Conservation (phyloP, 192 early-diverging fungal genomes). For the Entomortierella beljakovae region DNA sequence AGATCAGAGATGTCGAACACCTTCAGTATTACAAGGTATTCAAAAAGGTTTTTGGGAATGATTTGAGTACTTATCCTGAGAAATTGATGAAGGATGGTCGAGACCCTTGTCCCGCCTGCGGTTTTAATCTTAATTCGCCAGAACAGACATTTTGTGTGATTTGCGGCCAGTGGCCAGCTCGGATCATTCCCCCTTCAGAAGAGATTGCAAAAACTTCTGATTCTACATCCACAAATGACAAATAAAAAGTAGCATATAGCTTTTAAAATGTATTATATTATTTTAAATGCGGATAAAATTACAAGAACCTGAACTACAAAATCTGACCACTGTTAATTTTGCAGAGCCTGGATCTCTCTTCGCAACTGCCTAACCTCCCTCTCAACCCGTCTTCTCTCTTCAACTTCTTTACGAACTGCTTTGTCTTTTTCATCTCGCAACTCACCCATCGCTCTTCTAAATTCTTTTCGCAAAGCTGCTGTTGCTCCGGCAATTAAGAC, state of each 20-base stretch:
- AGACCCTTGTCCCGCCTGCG: constrained; percentile 72
- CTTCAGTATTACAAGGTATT: constrained; percentile 71
- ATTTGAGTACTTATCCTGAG: constrained; percentile 21
- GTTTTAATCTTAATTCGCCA: constrained; percentile 63
- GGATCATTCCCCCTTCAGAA: constrained; percentile 41
- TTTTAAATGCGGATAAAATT: neutral
- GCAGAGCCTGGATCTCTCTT: constrained; percentile 50
- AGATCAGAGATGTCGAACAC: constrained; percentile 72
- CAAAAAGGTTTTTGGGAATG: constrained; percentile 54
- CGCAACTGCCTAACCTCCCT: constrained; percentile 54
- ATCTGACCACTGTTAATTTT: constrained; percentile 11
- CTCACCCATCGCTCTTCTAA: constrained; percentile 63
- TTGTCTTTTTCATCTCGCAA: constrained; percentile 63
- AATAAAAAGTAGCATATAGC: neutral
- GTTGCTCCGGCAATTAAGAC: constrained; percentile 49
- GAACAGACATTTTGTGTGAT: constrained; percentile 71
- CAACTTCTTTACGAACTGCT: constrained; percentile 55
- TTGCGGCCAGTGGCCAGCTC: constrained; percentile 74
- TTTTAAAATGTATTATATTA: neutral
- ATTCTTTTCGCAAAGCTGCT: constrained; percentile 64
- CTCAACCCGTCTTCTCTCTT: constrained; percentile 62
- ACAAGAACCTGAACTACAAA: neutral
- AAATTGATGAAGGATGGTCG: constrained; percentile 54
- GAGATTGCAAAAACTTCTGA: constrained; percentile 14
- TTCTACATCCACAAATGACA: neutral